A percentile compares a stretch with the other conserved stretches of the same genome.
Conservation (phyloP, 179 eudicot genomes). For the Beta lomatogona region DNA sequence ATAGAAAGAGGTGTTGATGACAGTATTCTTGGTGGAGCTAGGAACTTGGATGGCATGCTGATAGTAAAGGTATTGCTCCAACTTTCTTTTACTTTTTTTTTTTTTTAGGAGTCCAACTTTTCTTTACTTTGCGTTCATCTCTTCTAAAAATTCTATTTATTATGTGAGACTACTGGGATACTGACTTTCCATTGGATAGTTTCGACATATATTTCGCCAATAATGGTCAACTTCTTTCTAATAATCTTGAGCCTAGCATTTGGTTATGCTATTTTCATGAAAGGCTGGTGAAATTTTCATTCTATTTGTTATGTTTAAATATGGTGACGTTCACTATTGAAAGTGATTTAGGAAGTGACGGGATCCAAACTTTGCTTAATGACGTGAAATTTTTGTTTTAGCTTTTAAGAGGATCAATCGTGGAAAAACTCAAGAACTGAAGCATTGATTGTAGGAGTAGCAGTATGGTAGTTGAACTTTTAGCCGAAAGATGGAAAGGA, state of each 20-base stretch:
- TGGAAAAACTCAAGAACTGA: neutral
- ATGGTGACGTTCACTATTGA: neutral
- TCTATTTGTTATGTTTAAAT: neutral
- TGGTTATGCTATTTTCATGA: neutral
- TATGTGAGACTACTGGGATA: too few species aligned
- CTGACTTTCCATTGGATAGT: too few species aligned
- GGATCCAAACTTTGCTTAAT: too few species aligned
- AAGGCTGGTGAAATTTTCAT: neutral
- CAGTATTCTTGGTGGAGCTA: slow-evolving; percentile 93
- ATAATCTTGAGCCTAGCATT: neutral
- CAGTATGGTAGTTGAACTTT: neutral
- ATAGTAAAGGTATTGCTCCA: slow-evolving; percentile 64
- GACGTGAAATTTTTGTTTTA: neutral
- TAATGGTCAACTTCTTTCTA: too few species aligned
- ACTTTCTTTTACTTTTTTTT: too few species aligned
- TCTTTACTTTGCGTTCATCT: neutral
- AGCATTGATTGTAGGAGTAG: neutral
- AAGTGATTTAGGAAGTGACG: neutral
- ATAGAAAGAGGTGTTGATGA: slow-evolving; percentile 74
- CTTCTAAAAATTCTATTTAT: too few species aligned
- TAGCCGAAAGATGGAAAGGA: neutral
- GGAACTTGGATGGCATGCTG: slow-evolving; percentile 98
- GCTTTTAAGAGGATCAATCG: neutral
- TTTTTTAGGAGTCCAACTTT: too few species aligned
- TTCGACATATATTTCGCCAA: too few species aligned